Base-by-base conservation (phyloP, 306 rosid genomes). In the Inga oerstediana region DNA sequence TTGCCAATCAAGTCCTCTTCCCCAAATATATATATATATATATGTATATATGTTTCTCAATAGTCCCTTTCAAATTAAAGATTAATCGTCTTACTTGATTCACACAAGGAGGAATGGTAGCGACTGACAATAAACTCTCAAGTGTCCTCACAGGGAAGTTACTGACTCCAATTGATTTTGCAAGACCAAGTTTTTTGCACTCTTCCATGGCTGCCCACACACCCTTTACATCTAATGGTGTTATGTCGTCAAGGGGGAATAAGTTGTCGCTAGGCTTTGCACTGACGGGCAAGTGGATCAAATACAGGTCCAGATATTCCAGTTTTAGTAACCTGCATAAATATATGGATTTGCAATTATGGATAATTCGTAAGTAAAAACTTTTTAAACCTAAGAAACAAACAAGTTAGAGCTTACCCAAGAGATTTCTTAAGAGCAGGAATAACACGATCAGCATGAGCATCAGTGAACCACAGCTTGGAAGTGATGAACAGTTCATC, bases 161-260 rank as follows among this genome's bases (percentile, higher is more conserved):
- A 74, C 91, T 86, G 12, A 89, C 88, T 32, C 91, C 91, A 13
- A 89, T 89, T 1, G 83, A 80, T 82, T 80, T 89, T 39, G 88
- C 70, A 7, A 84, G 84, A 22, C 88, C 89, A 10, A 86, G 69
- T 30, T 80, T 84, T 10, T 86, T 71, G 77, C 88, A 79, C 59
- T 84, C 85, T 75, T 86, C 88, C 91, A 86, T 84, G 49, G 65
- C 70, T 70, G 3, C 43, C 89, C 91, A 89, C 10, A 89, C 88
- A 0, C 88, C 88, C 62, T 86, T 82, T 4, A 84, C 34, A 45
- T 89, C 88, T 17, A 84, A 75, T 44, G 88, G 80, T 4, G 74
- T 45, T 39, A 84, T 19, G 34, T 3, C 80, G 81, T 10, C 84
- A 75, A 39, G 2, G 54, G 58, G 81, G 59, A 6, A 43, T 4